Percentiles rank a stretch among this genome's conserved stretches.
phyloP scores from a whole-genome alignment of 768 basidiomycete species.

The Trametes elegans region DNA sequence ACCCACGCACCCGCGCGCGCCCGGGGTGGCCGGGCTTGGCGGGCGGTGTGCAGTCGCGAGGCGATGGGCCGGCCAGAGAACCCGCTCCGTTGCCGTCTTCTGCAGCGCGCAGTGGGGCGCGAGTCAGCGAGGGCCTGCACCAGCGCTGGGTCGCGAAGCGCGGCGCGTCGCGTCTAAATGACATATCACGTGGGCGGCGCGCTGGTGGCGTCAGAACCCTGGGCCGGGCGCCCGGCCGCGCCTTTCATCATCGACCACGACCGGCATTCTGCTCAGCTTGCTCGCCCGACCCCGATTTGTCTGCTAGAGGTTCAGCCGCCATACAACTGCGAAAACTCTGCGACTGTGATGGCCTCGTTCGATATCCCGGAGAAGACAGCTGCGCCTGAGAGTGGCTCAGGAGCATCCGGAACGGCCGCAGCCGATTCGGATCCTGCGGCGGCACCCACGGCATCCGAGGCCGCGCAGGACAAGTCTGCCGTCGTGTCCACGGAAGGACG shows the following conservation, averaged over 20 bases:
- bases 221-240: not conserved
- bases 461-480: not conserved
- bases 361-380: not conserved
- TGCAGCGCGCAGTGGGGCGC: too few species aligned
- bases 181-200: constrained; percentile 9
- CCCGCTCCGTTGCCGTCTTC: too few species aligned
- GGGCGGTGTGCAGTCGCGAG: too few species aligned
- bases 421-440: not conserved
- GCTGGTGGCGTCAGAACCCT: constrained; percentile 7
- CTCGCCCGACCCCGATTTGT: not conserved
- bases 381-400: not conserved
- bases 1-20: not conserved
- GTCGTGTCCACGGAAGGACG: not conserved
- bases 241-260: constrained; percentile 4
- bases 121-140: not conserved
- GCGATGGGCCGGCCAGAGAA: too few species aligned
- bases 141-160: not conserved
- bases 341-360: not conserved
- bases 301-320: not conserved
- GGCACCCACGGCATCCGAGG: not conserved
- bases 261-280: not conserved
- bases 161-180: constrained; percentile 6
- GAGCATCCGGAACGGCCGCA: not conserved
- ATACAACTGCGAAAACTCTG: not conserved
- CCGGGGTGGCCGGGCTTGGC: too few species aligned